Percentiles rank a stretch among this genome's conserved stretches.
These are phyloP conservation scores for Ophiocordyceps sinensis DNA, from an alignment of 2,329 filamentous ascomycete species.

Conservation along the genomic window DNA sequence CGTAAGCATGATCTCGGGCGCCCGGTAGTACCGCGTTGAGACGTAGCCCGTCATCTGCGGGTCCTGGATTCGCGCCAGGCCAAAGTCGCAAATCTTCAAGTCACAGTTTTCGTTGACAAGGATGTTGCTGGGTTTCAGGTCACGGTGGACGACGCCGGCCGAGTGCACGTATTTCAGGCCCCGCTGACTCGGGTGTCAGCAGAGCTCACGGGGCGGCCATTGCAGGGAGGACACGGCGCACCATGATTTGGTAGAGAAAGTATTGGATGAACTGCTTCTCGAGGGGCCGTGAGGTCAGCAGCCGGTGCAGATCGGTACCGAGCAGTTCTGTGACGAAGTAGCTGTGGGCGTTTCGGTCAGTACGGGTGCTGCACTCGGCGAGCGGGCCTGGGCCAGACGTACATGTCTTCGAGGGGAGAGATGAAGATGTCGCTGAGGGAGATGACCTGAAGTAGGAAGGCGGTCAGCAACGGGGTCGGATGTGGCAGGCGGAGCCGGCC, in stretches of 20 bases:
- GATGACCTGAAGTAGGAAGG: slow-evolving; percentile 52
- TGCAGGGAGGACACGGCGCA: slow-evolving; percentile 27
- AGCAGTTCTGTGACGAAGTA: slow-evolving; percentile 98
- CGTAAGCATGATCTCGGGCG: slow-evolving; percentile 98
- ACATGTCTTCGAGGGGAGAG: slow-evolving; percentile 97
- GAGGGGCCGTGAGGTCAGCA: slow-evolving; percentile 85
- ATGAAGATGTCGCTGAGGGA: slow-evolving; percentile 99
- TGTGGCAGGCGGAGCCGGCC: slow-evolving; percentile 5
- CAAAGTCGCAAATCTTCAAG: slow-evolving; percentile 98
- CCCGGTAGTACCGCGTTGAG: slow-evolving; percentile 95
- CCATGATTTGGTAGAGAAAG: slow-evolving; percentile 97
- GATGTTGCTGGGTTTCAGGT: slow-evolving; percentile 97
- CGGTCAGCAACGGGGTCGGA: slow-evolving; percentile 1
- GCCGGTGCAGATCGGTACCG: slow-evolving; percentile 87
- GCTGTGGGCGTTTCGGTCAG: slow-evolving; percentile 30
- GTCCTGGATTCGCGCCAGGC: slow-evolving; percentile 91
- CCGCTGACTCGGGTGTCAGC: slow-evolving; percentile 40
- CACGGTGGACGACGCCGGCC: slow-evolving; percentile 91
- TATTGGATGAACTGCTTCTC: slow-evolving; percentile 99
- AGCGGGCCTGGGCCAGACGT: slow-evolving; percentile 19
- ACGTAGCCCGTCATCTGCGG: slow-evolving; percentile 99
- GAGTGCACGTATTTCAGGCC: slow-evolving; percentile 99
- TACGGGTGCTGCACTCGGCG: slow-evolving; percentile 3
- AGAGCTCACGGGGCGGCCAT: neutral
- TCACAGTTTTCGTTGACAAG: slow-evolving; percentile 99